A percentile compares a stretch with the other conserved stretches of the same genome.
These are phyloP conservation scores for Cryptomeria japonica DNA, from an alignment of 75 land plant genomes.

Conservation along the genomic window DNA sequence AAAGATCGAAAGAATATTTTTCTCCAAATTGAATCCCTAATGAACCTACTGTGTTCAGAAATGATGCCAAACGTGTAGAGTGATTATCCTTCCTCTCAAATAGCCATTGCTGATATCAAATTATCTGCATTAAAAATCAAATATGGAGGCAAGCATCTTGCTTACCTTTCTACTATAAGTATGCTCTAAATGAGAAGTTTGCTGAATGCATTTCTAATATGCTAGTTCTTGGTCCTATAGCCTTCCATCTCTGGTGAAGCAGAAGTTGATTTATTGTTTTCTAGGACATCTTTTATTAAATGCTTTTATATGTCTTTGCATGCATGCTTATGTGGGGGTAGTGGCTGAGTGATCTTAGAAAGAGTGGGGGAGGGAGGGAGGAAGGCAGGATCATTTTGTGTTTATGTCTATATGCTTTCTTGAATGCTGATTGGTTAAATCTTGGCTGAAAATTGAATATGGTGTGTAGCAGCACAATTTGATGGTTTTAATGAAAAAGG, in stretches of 20 bases:
- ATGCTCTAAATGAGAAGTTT: background rate
- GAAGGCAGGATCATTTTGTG: background rate
- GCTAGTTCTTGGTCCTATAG: background rate
- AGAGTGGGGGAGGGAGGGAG: background rate
- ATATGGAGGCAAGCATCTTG: background rate
- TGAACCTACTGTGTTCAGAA: background rate
- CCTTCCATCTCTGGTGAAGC: background rate
- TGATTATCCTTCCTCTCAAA: background rate
- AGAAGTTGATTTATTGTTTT: background rate
- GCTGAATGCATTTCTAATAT: background rate
- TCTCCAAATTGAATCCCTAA: background rate
- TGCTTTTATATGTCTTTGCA: background rate
- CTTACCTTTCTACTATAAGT: background rate
- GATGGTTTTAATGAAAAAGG: background rate
- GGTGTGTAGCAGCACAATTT: background rate
- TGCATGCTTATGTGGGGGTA: too few species aligned
- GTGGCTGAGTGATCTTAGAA: background rate
- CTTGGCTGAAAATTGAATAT: background rate
- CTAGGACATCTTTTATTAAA: background rate
- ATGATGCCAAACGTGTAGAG: background rate
- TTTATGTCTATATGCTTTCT: too few species aligned
- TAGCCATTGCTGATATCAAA: background rate
- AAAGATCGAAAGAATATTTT: background rate
- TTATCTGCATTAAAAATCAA: background rate
- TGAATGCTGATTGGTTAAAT: background rate